Evolutionary conservation across 768 basidiomycete species (phyloP).

Genomic region (Leccinellum albellum): DNA sequence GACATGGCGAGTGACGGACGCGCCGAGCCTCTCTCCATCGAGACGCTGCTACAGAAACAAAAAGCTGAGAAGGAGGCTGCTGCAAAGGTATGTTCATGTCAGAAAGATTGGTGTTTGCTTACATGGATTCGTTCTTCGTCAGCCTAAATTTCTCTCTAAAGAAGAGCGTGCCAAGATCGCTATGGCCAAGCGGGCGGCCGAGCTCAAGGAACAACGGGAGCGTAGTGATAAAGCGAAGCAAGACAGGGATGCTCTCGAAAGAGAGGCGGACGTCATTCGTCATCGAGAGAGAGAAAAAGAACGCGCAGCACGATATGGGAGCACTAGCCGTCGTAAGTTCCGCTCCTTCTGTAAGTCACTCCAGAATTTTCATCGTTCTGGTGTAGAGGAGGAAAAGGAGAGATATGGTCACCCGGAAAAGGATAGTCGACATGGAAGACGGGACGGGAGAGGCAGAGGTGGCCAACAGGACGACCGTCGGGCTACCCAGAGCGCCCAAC

Average conservation of each 20-base stretch:
- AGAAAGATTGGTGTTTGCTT: neutral
- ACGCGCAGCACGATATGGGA: constrained; percentile 38
- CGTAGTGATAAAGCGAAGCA: constrained; percentile 55
- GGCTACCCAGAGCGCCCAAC: constrained; percentile 30
- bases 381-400: constrained; percentile 44
- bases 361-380: constrained; percentile 4
- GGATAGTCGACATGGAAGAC: constrained; percentile 41
- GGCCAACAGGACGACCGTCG: constrained; percentile 37
- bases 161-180: constrained; percentile 88
- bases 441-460: constrained; percentile 38
- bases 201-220: constrained; percentile 70
- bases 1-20: constrained; percentile 41
- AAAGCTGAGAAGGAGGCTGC: constrained; percentile 86
- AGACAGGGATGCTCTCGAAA: constrained; percentile 72
- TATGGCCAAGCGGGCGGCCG: constrained; percentile 79
- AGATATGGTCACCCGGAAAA: constrained; percentile 51
- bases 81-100: constrained; percentile 59
- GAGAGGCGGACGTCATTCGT: constrained; percentile 65
- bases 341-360: neutral
- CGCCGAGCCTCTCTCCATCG: constrained; percentile 82
- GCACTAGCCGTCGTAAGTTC: constrained; percentile 30
- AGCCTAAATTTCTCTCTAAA: constrained; percentile 95
- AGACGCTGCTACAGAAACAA: constrained; percentile 82
- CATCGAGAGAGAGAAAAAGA: constrained; percentile 44
- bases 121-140: constrained; percentile 30